Evolutionary conservation across 495 filamentous ascomycete species (phyloP).

Genomic region (Cercophora samala): DNA sequence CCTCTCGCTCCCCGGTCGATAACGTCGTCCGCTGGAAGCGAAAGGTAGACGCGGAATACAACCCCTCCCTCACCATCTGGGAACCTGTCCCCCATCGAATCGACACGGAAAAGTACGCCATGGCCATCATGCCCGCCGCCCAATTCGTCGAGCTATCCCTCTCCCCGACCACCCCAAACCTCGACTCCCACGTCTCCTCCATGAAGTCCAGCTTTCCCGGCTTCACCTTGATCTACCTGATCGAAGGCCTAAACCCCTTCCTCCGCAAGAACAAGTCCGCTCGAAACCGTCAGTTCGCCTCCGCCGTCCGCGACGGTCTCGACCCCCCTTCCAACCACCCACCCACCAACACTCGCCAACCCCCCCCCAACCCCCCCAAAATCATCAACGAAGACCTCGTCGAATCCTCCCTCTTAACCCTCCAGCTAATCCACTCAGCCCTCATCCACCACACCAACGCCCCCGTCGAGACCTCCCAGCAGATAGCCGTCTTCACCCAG

Average conservation of each 20-base stretch:
- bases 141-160: constrained; percentile 66
- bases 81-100: constrained; percentile 60
- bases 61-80: constrained; percentile 60
- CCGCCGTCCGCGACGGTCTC: constrained; percentile 59
- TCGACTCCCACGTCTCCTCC: constrained; percentile 58
- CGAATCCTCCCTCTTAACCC: constrained; percentile 67
- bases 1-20: constrained; percentile 47
- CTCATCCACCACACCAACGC: constrained; percentile 69
- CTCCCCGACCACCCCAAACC: constrained; percentile 37
- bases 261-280: constrained; percentile 67
- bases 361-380: constrained; percentile 40
- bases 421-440: constrained; percentile 66
- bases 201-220: constrained; percentile 54
- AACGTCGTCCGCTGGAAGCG: constrained; percentile 73
- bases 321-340: constrained; percentile 13
- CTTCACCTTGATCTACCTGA: constrained; percentile 65
- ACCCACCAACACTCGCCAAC: constrained; percentile 36
- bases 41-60: constrained; percentile 61
- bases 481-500: constrained; percentile 76
- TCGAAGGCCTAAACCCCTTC: constrained; percentile 67
- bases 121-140: constrained; percentile 62
- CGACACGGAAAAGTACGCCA: constrained; percentile 60
- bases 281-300: constrained; percentile 63
- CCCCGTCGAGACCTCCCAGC: constrained; percentile 65
- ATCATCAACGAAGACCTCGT: constrained; percentile 67